Evolutionary conservation across 768 basidiomycete genomes (phyloP), one percentile per base, ranked within the genome.

Genomic region (Suillus subluteus): DNA sequence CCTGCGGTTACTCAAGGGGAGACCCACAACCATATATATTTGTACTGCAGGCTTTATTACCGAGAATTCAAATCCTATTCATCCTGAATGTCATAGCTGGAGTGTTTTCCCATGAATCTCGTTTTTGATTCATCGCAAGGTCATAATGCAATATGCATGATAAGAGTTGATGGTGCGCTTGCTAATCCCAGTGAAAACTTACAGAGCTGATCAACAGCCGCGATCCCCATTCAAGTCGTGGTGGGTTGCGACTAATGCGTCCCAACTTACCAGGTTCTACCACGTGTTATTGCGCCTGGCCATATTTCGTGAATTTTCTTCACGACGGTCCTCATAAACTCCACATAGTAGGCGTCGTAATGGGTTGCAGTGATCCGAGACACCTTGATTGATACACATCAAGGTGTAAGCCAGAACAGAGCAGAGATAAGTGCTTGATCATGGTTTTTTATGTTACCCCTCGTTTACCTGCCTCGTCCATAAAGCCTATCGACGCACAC

Each of bases 1-100:
- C 66, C n/a, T 65, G 73, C 68, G 73, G 75, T 65, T 64, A 68
- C 68, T 23, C 48, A 64, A 70, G 74, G 74, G 74, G 72, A 21
- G 68, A 78, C 75, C 77, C 77, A 59, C 58, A 59, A 26, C 8
- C 40, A 40, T 59, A 59, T 41, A 18, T 18, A 40, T 40, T 9
- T 59, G 58, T 59, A 59, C 8, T 59, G 30, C 23, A 11, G 26
- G 8, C 58, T 58, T 8, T 18, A 40, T 40, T 16, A 26, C 15
- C 16, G 23, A 56, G 11, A 41, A 59, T 40, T 9, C 8, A 38
- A 38, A 15, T 12, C 13, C 6, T 41, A 18, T 38, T n/a, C 9
- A 6, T 54, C 11, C 1, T 54, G 13, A 54, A 48, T 21, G 23
- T 15, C 13, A 56, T n/a, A 18, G 18, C 54, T 21, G 32, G 32